phyloP scores from a whole-genome alignment of 805 yeast genomes.

The Wickerhamiella kurtzmanii region DNA sequence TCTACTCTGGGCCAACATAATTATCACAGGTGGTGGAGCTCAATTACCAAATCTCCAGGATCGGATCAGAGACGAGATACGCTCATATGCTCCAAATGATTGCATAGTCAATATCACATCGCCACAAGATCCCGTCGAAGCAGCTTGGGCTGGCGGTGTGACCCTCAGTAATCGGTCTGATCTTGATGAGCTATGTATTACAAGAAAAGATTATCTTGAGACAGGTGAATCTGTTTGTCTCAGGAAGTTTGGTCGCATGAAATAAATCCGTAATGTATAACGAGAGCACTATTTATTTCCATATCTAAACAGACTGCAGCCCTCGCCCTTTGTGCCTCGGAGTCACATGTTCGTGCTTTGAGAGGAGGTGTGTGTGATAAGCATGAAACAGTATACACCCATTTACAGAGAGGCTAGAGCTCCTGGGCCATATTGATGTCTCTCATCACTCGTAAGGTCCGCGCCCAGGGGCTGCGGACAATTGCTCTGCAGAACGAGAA shows the following conservation, averaged over 20 bases:
- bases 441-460: neutral
- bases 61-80: constrained; percentile 34
- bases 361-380: neutral
- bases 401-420: too few relatives aligned
- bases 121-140: constrained; percentile 30
- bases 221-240: constrained; percentile 57
- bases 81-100: constrained; percentile 25
- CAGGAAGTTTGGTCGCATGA: constrained; percentile 32
- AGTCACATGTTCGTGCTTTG: too few relatives aligned
- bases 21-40: constrained; percentile 71
- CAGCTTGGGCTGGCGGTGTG: constrained; percentile 48
- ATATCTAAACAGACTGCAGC: too few relatives aligned
- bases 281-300: neutral
- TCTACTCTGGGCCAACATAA: constrained; percentile 63
- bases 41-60: constrained; percentile 52
- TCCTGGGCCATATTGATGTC: neutral
- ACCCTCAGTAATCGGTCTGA: constrained; percentile 29
- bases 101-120: constrained; percentile 20
- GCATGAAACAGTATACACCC: too few relatives aligned
- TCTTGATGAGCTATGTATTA: constrained; percentile 42
- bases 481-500: constrained; percentile 64
- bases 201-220: constrained; percentile 73
- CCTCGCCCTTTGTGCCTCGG: too few relatives aligned
- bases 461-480: constrained; percentile 6
- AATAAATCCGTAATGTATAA: neutral